These are phyloP conservation scores for Gigaspora rosea DNA, from an alignment of 192 early-diverging fungal species.

Conservation along the genomic window DNA sequence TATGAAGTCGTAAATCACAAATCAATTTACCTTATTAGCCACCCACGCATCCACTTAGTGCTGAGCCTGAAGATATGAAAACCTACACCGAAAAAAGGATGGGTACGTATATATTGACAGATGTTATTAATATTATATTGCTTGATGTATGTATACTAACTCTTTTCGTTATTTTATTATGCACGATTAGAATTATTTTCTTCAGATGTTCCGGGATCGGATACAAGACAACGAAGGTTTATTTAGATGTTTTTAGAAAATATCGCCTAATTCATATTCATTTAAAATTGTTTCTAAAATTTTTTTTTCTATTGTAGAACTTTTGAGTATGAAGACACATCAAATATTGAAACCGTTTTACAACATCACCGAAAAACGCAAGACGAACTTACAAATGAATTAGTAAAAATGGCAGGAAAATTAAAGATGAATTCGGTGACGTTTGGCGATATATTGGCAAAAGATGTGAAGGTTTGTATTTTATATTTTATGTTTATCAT, in stretches of 20 bases:
- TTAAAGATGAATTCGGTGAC: constrained; percentile 50
- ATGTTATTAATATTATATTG: neutral
- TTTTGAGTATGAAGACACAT: constrained; percentile 38
- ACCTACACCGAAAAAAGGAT: neutral
- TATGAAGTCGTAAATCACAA: too few species aligned
- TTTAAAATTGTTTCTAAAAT: neutral
- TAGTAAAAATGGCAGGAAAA: constrained; percentile 48
- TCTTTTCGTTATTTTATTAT: neutral
- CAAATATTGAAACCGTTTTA: constrained; percentile 43
- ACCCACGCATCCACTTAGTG: too few species aligned
- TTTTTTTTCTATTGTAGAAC: neutral
- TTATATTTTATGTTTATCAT: too few species aligned
- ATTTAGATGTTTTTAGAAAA: neutral
- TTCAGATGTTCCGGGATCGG: neutral
- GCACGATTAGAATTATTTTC: constrained; percentile 25
- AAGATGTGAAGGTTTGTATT: constrained; percentile 43
- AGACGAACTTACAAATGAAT: constrained; percentile 50
- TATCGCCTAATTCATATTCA: neutral
- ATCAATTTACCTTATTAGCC: too few species aligned
- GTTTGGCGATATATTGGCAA: constrained; percentile 47
- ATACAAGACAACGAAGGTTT: constrained; percentile 22
- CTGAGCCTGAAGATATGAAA: neutral
- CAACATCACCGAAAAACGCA: constrained; percentile 55
- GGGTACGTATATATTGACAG: neutral
- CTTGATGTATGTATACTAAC: neutral